phyloP scores from a whole-genome alignment of 306 rosid genomes.

The Casuarina glauca region DNA sequence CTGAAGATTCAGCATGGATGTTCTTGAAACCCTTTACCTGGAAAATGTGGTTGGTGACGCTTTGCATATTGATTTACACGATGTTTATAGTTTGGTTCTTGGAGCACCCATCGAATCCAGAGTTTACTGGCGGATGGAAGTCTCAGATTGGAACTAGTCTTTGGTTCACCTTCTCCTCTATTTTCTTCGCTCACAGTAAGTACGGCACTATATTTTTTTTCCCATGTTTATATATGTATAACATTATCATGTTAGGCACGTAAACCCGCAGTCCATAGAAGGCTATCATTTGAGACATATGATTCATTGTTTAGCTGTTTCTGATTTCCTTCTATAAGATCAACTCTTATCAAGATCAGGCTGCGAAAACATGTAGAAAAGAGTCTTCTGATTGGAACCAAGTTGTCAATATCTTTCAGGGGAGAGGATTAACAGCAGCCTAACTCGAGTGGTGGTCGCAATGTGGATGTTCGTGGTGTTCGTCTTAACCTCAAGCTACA shows the following conservation, averaged over 20 bases:
- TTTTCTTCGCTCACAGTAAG: slow-evolving; percentile 73
- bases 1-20: slow-evolving; percentile 20
- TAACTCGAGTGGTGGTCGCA: slow-evolving; percentile 44
- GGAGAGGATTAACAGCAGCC: slow-evolving; percentile 45
- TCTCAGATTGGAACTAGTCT: slow-evolving; percentile 53
- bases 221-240: too few species aligned
- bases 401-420: slow-evolving; percentile 25
- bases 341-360: too few species aligned
- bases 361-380: too few species aligned
- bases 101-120: slow-evolving; percentile 52
- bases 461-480: slow-evolving; percentile 56
- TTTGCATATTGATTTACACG: slow-evolving; percentile 50
- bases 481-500: slow-evolving; percentile 63
- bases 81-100: slow-evolving; percentile 56
- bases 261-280: too few species aligned
- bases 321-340: too few species aligned
- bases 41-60: slow-evolving; percentile 28
- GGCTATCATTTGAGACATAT: too few species aligned
- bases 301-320: too few species aligned
- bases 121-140: slow-evolving; percentile 53
- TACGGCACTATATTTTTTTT: too few species aligned
- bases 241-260: too few species aligned
- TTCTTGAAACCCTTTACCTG: slow-evolving; percentile 35
- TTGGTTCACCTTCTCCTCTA: slow-evolving; percentile 67
- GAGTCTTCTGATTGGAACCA: too few species aligned